Base-by-base conservation (phyloP, 163 green algal genomes). In the Coccomyxa subellipsoidea region DNA sequence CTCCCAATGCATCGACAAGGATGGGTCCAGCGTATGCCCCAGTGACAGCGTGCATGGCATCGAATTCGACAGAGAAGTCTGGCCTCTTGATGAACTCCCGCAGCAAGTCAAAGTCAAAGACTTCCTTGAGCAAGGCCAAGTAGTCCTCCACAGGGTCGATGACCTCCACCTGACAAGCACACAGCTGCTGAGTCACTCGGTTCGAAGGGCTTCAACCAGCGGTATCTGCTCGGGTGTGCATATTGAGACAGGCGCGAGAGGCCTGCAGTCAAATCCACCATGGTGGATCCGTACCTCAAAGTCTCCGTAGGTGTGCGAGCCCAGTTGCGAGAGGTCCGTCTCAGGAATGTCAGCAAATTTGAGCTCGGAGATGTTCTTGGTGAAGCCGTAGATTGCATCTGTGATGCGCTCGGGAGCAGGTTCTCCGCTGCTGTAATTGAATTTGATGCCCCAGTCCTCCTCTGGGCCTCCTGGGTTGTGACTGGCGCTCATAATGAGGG, bases 391-490 rank as follows among this genome's bases (percentile, higher is more conserved):
- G 88, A 98, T 98, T 81, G 97, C 94, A 86, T 99, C 93, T 9
- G 96, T 99, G 88, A 99, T 99, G 81, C 93, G 92, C 94, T 99
- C 96, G 12, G 96, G 96, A 4, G 96, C 96, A 38, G 96, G 96
- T 92, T 99, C 95, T 12, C 95, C 94, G n/a, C 77, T 88, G 47
- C 38, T 95, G 93, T 97, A 99, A 92, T 99, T 99, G 92, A 99
- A 99, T 91, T 99, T 99, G 92, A 99, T 99, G 87, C 96, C 96
- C 90, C 96, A 99, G 92, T 99, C 96, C 85, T 98, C 94, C 25
- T 99, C 91, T 4, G 93, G 93, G 76, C 95, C 95, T 76, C 89
- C 96, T 12, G 96, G 96, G 93, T 99, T 99, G 92, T 99, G 96
- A 84, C 88, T 96, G 76, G 96, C 96, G 78, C 88, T 95, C 96